Conservation (phyloP, 257 asterid species). For the Solanum chilense region DNA sequence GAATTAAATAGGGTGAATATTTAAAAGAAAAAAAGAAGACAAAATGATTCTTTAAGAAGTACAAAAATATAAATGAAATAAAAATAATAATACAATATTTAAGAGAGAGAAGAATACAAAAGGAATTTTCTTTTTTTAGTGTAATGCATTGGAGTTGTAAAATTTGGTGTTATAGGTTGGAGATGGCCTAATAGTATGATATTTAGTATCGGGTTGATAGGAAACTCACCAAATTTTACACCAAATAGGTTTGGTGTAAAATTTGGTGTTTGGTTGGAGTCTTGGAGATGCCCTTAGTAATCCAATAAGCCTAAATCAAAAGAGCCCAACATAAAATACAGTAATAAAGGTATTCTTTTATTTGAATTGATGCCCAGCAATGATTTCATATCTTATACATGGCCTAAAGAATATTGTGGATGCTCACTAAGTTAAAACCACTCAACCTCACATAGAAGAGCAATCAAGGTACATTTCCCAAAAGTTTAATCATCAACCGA, state of each 20-base stretch:
- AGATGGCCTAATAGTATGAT: neutral
- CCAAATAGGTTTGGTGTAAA: neutral
- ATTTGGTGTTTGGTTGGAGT: neutral
- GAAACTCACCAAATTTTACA: neutral
- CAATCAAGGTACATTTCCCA: neutral
- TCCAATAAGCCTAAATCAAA: neutral
- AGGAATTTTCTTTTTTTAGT: neutral
- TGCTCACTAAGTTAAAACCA: neutral
- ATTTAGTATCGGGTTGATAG: neutral
- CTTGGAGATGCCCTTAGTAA: neutral
- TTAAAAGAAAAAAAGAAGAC: neutral
- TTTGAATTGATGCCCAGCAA: neutral
- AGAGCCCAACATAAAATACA: neutral
- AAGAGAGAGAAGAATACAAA: neutral
- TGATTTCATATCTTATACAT: neutral
- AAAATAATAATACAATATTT: neutral
- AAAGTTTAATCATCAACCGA: neutral
- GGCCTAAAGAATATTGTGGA: neutral
- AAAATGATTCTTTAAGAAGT: neutral
- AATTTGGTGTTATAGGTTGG: neutral
- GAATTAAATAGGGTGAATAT: neutral
- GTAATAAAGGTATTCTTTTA: neutral
- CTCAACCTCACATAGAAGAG: neutral
- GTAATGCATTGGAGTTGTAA: neutral
- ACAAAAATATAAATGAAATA: neutral